Base-by-base conservation (phyloP, 139 green algal species). In the Closterium sp. region DNA sequence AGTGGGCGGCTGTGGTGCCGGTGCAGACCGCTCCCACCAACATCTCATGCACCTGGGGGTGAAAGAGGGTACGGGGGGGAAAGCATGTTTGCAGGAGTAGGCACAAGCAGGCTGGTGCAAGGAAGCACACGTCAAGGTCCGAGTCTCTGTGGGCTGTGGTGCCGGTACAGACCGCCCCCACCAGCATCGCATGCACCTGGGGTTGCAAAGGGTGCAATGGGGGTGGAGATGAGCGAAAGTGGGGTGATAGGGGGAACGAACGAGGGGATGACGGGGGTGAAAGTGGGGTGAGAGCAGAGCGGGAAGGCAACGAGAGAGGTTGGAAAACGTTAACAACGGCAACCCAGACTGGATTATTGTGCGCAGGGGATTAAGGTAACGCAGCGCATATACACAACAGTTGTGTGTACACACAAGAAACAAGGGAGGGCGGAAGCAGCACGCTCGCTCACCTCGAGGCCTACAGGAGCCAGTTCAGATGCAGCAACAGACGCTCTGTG, bases 101-200 rank as follows among this genome's bases (percentile, higher is more conserved):
- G n/a, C n/a, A n/a, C n/a, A n/a, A n/a, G n/a, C n/a, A n/a, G n/a
- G n/a, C n/a, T n/a, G n/a, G n/a, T n/a, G n/a, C n/a, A n/a, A n/a
- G 91, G 91, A 90, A 94, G 91, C 88, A 93, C 70, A 93, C 88
- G 1, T 89, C 88, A 2, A 94, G 88, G 90, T 90, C 90, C 2
- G 24, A 31, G 28, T 90, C 85, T 19, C 24, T 29, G 87, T 45
- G n/a, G 31, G n/a, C 42, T 42, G 34, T 90, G 5, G 11, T 45
- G 9, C 32, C 45, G 4, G 24, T 85, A 45, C 91, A 94, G 2
- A 94, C 89, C 9, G 88, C 89, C 10, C 88, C 73, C 30, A 94
- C 91, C 29, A 89, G 62, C 91, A 94, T 94, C 88, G 24, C n/a
- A 13, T 92, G 28, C 38, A 92, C 89, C 91, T 94, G 91, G n/a